Evolutionary conservation across 306 rosid genomes (phyloP).

Genomic region (Boehmeria nivea): DNA sequence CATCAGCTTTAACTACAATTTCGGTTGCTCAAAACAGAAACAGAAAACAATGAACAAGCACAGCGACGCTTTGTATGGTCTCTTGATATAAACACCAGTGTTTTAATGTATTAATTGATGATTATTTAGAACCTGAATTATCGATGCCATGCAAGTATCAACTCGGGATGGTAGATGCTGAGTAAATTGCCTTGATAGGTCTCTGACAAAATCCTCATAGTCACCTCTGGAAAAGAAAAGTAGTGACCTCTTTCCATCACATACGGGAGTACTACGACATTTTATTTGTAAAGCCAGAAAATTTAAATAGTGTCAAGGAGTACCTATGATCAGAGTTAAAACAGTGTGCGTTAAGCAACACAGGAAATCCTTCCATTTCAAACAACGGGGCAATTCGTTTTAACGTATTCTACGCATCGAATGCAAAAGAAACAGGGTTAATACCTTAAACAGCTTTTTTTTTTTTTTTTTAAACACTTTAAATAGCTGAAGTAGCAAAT

Average conservation of each 20-base stretch:
- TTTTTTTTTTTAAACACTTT: no score
- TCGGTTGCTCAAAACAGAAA: no score
- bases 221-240: conserved; percentile 53
- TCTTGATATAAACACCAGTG: no score
- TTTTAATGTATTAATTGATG: background rate
- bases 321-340: conserved; percentile 92
- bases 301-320: conserved; percentile 16
- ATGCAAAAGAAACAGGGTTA: conserved; percentile 13
- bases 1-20: no score
- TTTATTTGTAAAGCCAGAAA: conserved; percentile 8
- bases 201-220: conserved; percentile 75
- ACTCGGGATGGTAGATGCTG: conserved; percentile 76
- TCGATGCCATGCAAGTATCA: conserved; percentile 71
- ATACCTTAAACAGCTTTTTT: no score
- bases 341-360: conserved; percentile 46
- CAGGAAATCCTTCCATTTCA: conserved; percentile 54
- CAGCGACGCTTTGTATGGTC: no score
- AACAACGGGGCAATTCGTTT: conserved; percentile 60
- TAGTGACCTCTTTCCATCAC: background rate
- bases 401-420: conserved; percentile 52
- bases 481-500: no score
- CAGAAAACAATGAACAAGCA: no score
- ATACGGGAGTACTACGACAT: background rate
- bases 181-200: conserved; percentile 63
- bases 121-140: conserved; percentile 53